Evolutionary conservation across 1,284 basidiomycete species (phyloP).

Genomic region (Caloboletus inedulis): DNA sequence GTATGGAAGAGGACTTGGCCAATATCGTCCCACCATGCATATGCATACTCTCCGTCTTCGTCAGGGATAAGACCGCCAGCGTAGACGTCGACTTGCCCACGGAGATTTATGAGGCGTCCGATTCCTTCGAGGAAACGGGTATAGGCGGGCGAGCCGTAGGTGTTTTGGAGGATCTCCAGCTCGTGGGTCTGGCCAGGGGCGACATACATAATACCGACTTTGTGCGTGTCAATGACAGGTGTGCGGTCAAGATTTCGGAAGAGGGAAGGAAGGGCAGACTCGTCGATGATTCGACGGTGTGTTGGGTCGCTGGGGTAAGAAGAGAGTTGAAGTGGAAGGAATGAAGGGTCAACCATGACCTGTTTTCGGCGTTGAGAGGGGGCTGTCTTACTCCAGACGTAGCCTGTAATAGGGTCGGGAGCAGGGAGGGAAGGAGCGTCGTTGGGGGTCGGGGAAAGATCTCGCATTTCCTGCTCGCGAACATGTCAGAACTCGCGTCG

Average conservation of each 20-base stretch:
- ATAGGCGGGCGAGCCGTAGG: conserved; percentile 92
- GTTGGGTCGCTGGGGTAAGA: conserved; percentile 59
- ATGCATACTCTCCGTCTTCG: conserved; percentile 91
- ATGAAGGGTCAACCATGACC: conserved; percentile 83
- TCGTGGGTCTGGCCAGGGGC: conserved; percentile 88
- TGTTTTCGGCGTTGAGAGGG: conserved; percentile 86
- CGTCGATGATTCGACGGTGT: conserved; percentile 54
- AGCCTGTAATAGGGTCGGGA: conserved; percentile 72
- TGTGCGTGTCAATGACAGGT: conserved; percentile 97
- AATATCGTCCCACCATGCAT: conserved; percentile 99
- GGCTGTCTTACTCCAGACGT: conserved; percentile 81
- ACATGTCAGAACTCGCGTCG: conserved; percentile 11
- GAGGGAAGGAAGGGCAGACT: conserved; percentile 49
- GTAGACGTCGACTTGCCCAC: conserved; percentile 92
- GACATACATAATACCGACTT: conserved; percentile 95
- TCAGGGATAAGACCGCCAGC: conserved; percentile 88
- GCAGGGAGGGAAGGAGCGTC: conserved; percentile 30
- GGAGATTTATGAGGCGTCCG: conserved; percentile 86
- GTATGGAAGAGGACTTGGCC: conserved; percentile 95
- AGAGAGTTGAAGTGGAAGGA: conserved; percentile 85
- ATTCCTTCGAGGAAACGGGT: conserved; percentile 89
- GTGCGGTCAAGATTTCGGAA: conserved; percentile 79
- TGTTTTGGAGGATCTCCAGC: conserved; percentile 85
- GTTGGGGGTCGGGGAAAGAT: conserved; percentile 2
- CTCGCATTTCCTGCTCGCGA: conserved; percentile 23